Evolutionary conservation across 1,139 yeast genomes (phyloP), one percentile per base, ranked within the genome.

Genomic region (Yamadazyma taylorii): DNA sequence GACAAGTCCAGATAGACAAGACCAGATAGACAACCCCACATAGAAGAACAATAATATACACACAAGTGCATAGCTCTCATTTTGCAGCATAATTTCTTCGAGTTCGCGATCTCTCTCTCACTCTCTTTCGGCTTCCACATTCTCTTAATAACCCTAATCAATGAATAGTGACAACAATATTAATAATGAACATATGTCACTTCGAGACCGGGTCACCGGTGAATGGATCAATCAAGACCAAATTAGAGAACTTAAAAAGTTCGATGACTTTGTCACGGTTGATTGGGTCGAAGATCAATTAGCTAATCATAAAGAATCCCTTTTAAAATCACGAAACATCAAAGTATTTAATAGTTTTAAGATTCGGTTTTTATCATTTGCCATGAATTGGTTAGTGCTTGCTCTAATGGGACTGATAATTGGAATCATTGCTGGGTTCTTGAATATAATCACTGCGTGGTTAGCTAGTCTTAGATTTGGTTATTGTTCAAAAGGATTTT

Each of bases 281-380:
- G 97, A 92, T 59, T 88, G 96, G 95, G 78, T 87, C 11, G 81
- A 81, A 37, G 97, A 90, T 53, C 81, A 79, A 21, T 63, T 78
- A 17, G 62, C 66, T 14, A 88, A 80, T 45, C 85, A 83, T 52
- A 51, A 58, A 34, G 56, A 58, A 35, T 46, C 68, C 29, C 43
- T 66, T n/a, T 34, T 53, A 5, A 59, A 61, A 35, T 39, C 41
- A 8, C 52, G 54, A 36, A 42, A 42, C 9, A 38, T 46, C 1
- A 41, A 46, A 12, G 37, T 47, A 4, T 42, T 45, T 5, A 43
- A 45, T 9, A 54, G 66, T 0, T 43, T 63, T 22, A 42, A 48
- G 24, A 53, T 53, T 12, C 61, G 60, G 47, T 42, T 69, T 17
- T 58, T 65, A 49, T 65, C 79, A 36, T 75, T 79, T 3, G 69